Percentiles rank a stretch among this genome's conserved stretches.
Conservation (phyloP, 441 rosid genomes). For the Erysimum pusillum region DNA sequence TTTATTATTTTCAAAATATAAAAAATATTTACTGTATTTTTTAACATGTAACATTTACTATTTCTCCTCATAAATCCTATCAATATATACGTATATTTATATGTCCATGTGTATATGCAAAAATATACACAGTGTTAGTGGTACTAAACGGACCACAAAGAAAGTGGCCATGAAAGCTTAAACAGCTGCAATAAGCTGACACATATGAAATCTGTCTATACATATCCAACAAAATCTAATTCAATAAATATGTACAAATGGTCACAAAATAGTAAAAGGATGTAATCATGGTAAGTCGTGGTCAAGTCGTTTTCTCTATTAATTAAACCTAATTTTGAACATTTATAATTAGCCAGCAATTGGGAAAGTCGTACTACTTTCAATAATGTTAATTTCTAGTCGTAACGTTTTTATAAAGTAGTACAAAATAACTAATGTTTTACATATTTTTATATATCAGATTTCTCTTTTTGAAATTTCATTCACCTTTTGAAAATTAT, state of each 20-base stretch:
- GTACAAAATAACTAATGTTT: not conserved
- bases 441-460: too few species aligned
- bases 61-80: not conserved
- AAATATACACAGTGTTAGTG: constrained; percentile 13
- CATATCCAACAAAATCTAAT: constrained; percentile 44
- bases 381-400: not conserved
- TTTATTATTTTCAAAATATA: constrained; percentile 38
- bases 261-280: constrained; percentile 37
- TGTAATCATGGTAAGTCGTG: constrained; percentile 44
- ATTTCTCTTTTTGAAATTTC: not conserved
- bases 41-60: not conserved
- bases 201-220: constrained; percentile 23
- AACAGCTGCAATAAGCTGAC: constrained; percentile 48
- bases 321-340: constrained; percentile 8
- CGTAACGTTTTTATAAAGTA: not conserved
- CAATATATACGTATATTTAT: not conserved
- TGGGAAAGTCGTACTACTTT: not conserved
- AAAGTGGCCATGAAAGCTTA: constrained; percentile 37
- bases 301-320: constrained; percentile 46
- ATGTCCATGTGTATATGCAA: not conserved
- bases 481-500: too few species aligned
- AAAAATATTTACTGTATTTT: not conserved
- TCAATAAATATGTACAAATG: constrained; percentile 37
- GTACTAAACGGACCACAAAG: constrained; percentile 46
- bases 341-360: not conserved